These are phyloP conservation scores for Ormosia semicastrata DNA, from an alignment of 306 rosid species.

Conservation along the genomic window DNA sequence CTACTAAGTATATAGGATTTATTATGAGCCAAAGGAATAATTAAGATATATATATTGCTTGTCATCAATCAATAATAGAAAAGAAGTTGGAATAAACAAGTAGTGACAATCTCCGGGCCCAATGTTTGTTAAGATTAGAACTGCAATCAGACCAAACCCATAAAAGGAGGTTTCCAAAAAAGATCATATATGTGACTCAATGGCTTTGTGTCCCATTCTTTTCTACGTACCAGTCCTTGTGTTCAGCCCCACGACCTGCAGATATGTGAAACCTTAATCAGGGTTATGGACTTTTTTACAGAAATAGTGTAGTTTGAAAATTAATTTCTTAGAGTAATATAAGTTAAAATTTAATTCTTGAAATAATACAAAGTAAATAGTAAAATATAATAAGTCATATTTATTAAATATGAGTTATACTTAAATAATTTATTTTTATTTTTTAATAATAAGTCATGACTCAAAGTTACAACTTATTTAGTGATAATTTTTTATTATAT, in stretches of 20 bases:
- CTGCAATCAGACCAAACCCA: not conserved
- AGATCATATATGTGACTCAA: constrained; percentile 15
- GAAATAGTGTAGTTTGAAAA: too few relatives aligned
- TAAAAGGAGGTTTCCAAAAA: constrained; percentile 20
- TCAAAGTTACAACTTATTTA: too few relatives aligned
- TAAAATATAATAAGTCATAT: too few relatives aligned
- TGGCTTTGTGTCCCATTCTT: constrained; percentile 16
- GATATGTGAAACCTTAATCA: not conserved
- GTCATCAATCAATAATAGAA: not conserved
- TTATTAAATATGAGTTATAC: too few relatives aligned
- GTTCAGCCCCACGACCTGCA: constrained; percentile 3
- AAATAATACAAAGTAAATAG: too few relatives aligned
- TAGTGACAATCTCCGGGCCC: constrained; percentile 11
- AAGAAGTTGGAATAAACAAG: not conserved
- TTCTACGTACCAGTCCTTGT: not conserved
- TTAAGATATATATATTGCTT: not conserved
- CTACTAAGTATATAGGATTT: not conserved
- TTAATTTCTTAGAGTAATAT: too few relatives aligned
- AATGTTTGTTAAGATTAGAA: constrained; percentile 4
- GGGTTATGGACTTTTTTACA: too few relatives aligned
- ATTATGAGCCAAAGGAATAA: not conserved
- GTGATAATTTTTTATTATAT: too few relatives aligned
- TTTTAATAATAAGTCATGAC: too few relatives aligned
- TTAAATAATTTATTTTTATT: too few relatives aligned
- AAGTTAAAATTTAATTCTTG: too few relatives aligned